Evolutionary conservation across 164 flowering plant genomes (phyloP), one percentile per base, ranked within the genome.

Genomic region (Stephania cephalantha): DNA sequence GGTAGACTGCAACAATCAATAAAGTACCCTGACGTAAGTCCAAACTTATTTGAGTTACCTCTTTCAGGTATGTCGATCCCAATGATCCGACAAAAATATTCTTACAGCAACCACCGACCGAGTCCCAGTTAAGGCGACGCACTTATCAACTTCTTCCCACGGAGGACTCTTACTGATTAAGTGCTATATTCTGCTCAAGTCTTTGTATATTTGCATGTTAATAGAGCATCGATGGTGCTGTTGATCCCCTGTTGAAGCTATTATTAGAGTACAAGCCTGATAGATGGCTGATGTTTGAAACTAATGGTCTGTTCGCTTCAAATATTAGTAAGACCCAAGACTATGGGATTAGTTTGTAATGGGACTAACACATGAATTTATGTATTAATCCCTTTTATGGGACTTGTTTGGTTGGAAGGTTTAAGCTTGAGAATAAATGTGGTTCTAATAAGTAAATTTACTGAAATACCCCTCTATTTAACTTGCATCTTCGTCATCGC

Each of bases 21-120:
- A 25, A 5, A n/a, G 73, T 22, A 25, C 13, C 13, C 5, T 50
- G 6, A n/a, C 12, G 58, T 20, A 71, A 50, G 6, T 7, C 8
- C 15, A 6, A 17, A 52, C 58, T 69, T 72, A 35, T 35, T 35
- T 35, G 42, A 35, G 42, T 35, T 35, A 50, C 55, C 35, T 18
- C 48, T 3, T 76, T 85, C 94, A 95, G 99, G 74, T 95, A 95
- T 76, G 98, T 93, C 61, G 98, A 95, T 79, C 99, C 99, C 0
- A 93, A 88, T 79, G 99, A 95, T 79, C 99, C 98, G 4, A 93
- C 98, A 10, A 91, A 81, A 81, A 92, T 95, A 69, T 93, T 85
- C 83, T 77, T 95, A 83, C 98, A 93, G 86, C 98, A 95, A 86
- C 98, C 98, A 0, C 75, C 77, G 13, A 69, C 86, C 13, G 94